Base-by-base conservation (phyloP, 257 asterid species). In the Solanum sejunctum region DNA sequence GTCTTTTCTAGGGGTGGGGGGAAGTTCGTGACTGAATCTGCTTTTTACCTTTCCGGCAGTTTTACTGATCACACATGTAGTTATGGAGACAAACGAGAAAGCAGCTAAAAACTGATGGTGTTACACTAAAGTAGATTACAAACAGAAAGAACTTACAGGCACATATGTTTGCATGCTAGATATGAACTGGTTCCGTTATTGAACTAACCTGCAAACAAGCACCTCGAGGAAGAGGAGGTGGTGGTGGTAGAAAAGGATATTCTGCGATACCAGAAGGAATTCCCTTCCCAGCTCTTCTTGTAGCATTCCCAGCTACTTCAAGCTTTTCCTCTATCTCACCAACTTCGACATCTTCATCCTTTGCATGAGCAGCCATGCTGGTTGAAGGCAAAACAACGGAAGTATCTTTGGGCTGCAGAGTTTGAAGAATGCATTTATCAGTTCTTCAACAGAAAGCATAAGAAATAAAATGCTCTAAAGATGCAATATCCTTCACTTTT, bases 341-440 rank as follows among this genome's bases (percentile, higher is more conserved):
- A 85, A 87, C 89, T 87, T 94, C 98, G 70, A 87, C 91, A 23
- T 89, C 95, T 78, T 93, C 97, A 88, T 96, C 97, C 55, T 83
- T 52, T 36, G 95, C 97, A 89, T 94, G 92, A 84, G 98, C 98
- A 60, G 98, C 98, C 89, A 93, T 89, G 89, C 97, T 90, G 82
- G 98, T 95, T 82, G 97, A 82, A 23, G 98, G 99, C 86, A 92
- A 86, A 39, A 63, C 41, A 49, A 81, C 75, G 70, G 86, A 92
- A 6, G 71, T 84, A 69, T 93, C 98, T 90, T 89, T 90, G 87
- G 86, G 81, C 98, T 92, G 94, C 91, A 83, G 86, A 66, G 32
- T 80, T 78, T 56, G 84, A 64, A 36, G 82, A 15, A 67, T 7
- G 45, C 23, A 18, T 60, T 80, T 7, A 32, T 84, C 54, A 12